These are phyloP conservation scores for Coccomyxa sp. DNA, from an alignment of 139 green algal genomes.

Conservation along the genomic window DNA sequence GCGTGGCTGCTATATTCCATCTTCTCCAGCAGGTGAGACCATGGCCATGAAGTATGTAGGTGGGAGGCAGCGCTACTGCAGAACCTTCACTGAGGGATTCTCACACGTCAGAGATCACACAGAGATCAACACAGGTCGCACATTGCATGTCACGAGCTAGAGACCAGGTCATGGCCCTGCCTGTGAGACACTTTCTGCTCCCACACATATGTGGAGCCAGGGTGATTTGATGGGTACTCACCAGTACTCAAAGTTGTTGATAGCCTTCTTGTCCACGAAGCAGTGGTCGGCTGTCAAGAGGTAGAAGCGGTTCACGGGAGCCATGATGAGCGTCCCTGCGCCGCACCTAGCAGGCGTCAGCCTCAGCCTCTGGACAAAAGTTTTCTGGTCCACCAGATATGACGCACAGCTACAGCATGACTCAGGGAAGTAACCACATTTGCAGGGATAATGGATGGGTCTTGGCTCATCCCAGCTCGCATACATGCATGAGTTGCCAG, in stretches of 20 bases:
- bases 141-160: background rate
- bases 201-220: too few species aligned
- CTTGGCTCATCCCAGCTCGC: background rate
- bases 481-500: background rate
- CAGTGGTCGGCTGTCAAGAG: background rate
- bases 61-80: too few species aligned
- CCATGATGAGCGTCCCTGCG: background rate
- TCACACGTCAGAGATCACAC: too few species aligned
- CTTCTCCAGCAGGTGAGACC: too few species aligned
- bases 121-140: background rate
- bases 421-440: background rate
- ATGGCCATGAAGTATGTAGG: too few species aligned
- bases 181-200: background rate
- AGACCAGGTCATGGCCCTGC: background rate
- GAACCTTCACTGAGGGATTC: too few species aligned
- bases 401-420: background rate
- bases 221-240: too few species aligned
- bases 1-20: too few species aligned
- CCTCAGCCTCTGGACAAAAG: background rate
- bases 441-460: background rate
- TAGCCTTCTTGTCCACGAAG: background rate
- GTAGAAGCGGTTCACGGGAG: background rate
- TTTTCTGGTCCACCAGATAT: background rate
- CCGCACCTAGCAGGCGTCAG: too few species aligned
- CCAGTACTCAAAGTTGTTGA: constrained; percentile 3